These are phyloP conservation scores for Inga oerstediana DNA, from an alignment of 306 rosid species.

Conservation along the genomic window DNA sequence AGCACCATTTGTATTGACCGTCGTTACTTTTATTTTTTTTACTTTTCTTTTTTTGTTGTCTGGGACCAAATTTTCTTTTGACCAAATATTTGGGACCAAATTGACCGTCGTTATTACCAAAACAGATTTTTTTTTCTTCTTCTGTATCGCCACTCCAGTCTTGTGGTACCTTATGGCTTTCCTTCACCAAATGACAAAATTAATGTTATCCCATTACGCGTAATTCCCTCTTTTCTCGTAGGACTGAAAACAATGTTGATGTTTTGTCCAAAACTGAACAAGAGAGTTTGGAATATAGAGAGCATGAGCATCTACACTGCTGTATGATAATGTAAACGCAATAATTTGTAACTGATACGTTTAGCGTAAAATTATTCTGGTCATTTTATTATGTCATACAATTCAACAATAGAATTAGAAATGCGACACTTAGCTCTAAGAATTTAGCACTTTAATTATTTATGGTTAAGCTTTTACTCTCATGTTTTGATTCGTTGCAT, in stretches of 20 bases:
- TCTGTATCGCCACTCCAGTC: neutral
- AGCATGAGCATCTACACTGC: too few relatives aligned
- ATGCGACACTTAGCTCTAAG: neutral
- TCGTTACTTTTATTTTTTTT: neutral
- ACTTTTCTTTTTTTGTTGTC: neutral
- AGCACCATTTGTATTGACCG: neutral
- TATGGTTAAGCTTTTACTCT: neutral
- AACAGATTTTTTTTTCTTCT: neutral
- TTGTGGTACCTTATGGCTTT: neutral
- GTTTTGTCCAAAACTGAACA: too few relatives aligned
- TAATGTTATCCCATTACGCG: neutral
- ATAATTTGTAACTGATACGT: neutral
- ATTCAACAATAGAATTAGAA: neutral
- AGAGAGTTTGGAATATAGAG: too few relatives aligned
- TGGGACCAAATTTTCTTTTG: neutral
- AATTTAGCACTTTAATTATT: neutral
- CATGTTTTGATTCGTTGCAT: neutral
- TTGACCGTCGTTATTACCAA: neutral
- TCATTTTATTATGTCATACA: neutral
- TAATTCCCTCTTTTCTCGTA: neutral
- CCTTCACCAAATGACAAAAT: neutral
- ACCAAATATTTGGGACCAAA: neutral
- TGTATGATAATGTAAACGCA: too few relatives aligned
- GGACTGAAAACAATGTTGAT: neutral
- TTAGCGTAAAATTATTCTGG: neutral